Evolutionary conservation across 208 protist genomes (phyloP).

Genomic region (Phytomonas sp.): DNA sequence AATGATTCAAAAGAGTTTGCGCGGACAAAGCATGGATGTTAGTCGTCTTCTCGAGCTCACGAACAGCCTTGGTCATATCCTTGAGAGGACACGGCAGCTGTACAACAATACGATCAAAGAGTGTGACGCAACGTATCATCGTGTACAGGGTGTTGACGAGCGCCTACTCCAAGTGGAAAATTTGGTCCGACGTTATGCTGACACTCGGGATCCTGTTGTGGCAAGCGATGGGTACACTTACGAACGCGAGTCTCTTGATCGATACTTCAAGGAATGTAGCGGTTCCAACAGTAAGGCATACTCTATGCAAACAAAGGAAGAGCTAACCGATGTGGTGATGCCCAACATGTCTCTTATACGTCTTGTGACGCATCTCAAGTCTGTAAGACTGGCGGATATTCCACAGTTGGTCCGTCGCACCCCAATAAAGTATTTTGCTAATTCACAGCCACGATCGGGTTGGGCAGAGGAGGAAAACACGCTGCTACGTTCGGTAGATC

Average conservation of each 20-base stretch:
- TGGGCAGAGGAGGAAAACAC: slow-evolving; percentile 11
- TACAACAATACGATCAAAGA: slow-evolving; percentile 66
- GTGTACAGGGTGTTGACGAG: slow-evolving; percentile 42
- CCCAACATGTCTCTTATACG: slow-evolving; percentile 69
- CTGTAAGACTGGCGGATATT: slow-evolving; percentile 33
- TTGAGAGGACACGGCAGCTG: slow-evolving; percentile 50
- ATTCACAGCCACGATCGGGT: slow-evolving; percentile 6
- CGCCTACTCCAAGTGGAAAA: slow-evolving; percentile 55
- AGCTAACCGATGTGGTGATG: slow-evolving; percentile 70
- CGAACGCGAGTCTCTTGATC: slow-evolving; percentile 47
- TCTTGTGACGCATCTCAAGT: slow-evolving; percentile 58
- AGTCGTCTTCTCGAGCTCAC: slow-evolving; percentile 32
- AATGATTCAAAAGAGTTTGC: slow-evolving; percentile 38
- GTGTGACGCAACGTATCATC: slow-evolving; percentile 40
- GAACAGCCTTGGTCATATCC: slow-evolving; percentile 29
- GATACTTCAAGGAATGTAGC: slow-evolving; percentile 71
- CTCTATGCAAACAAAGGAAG: slow-evolving; percentile 75
- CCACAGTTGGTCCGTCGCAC: slow-evolving; percentile 20
- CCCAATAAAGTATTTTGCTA: slow-evolving; percentile 7
- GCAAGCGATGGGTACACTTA: slow-evolving; percentile 87
- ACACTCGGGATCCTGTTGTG: slow-evolving; percentile 68
- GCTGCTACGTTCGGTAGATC: background rate
- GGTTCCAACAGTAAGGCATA: slow-evolving; percentile 68
- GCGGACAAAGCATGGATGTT: slow-evolving; percentile 22
- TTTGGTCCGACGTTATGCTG: slow-evolving; percentile 56